Evolutionary conservation across 2,329 filamentous ascomycete species (phyloP).

Genomic region (Aspergillus pseudoterreus): DNA sequence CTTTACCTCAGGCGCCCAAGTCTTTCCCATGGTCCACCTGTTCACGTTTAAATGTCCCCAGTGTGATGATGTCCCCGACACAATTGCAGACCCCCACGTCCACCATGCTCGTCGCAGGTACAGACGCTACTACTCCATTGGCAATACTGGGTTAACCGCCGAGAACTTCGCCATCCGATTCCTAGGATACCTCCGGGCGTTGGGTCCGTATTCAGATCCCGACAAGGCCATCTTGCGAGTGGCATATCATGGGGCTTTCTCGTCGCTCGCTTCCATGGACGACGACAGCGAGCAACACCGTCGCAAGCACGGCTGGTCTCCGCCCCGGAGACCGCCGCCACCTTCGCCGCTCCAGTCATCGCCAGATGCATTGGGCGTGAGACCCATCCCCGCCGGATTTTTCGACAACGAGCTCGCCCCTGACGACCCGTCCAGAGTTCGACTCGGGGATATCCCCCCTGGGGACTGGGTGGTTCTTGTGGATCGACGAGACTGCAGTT

Average conservation of each 20-base stretch:
- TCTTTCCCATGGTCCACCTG: slow-evolving; percentile 11
- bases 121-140: slow-evolving; percentile 7
- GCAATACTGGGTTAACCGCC: slow-evolving; percentile 7
- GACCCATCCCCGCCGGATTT: slow-evolving; percentile 11
- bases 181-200: slow-evolving; percentile 8
- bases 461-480: slow-evolving; percentile 13
- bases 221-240: slow-evolving; percentile 15
- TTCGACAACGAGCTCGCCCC: slow-evolving; percentile 3
- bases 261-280: slow-evolving; percentile 3
- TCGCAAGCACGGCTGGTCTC: no score
- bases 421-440: slow-evolving; percentile 4
- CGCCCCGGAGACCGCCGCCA: no score
- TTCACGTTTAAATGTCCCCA: slow-evolving; percentile 3
- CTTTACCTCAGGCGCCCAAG: not conserved
- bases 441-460: slow-evolving; percentile 7
- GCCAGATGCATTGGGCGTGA: slow-evolving; percentile 4
- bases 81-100: slow-evolving; percentile 1
- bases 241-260: slow-evolving; percentile 4
- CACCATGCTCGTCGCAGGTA: not conserved
- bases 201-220: slow-evolving; percentile 5
- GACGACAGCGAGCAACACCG: not conserved
- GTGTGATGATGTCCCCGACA: slow-evolving; percentile 1
- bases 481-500: slow-evolving; percentile 4
- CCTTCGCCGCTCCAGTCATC: not conserved
- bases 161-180: slow-evolving; percentile 11